phyloP scores from a whole-genome alignment of 2,329 filamentous ascomycete species.

The Exophiala mesophila region DNA sequence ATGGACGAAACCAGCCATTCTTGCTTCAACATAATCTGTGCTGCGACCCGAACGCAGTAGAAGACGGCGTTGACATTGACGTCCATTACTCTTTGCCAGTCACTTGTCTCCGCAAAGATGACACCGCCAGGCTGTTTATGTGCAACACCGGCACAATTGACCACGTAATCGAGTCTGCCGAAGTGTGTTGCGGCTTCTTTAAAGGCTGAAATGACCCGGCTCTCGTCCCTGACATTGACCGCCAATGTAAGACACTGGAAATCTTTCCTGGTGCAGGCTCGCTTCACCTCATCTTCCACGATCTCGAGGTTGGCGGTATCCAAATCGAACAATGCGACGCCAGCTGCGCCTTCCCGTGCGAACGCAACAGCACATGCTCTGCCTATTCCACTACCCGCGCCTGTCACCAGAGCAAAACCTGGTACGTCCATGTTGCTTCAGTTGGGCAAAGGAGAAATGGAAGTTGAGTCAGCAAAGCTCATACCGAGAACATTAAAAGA shows the following conservation, averaged over 20 bases:
- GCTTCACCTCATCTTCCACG: constrained; percentile 13
- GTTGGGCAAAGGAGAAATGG: no score
- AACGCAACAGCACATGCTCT: constrained; percentile 16
- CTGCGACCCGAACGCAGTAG: constrained; percentile 37
- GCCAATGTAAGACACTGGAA: constrained; percentile 5
- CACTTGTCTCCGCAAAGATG: constrained; percentile 25
- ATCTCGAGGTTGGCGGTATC: constrained; percentile 8
- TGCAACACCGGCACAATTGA: constrained; percentile 28
- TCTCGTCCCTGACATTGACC: constrained; percentile 48
- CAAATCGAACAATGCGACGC: constrained; percentile 16
- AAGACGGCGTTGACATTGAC: constrained; percentile 44
- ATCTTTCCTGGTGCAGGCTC: neutral
- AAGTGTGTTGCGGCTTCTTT: constrained; percentile 54
- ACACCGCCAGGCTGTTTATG: constrained; percentile 26
- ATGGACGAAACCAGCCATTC: constrained; percentile 36
- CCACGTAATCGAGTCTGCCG: constrained; percentile 33
- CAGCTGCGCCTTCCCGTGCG: constrained; percentile 17
- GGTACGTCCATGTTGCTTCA: constrained; percentile 24
- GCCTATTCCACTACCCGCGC: constrained; percentile 18
- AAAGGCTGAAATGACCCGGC: constrained; percentile 48
- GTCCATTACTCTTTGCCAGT: constrained; percentile 40
- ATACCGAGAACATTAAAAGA: no score
- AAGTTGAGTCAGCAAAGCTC: no score
- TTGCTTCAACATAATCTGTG: constrained; percentile 43
- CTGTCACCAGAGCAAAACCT: constrained; percentile 19